Evolutionary conservation across 2,329 filamentous ascomycete genomes (phyloP).

Genomic region (Colletotrichum limetticola): DNA sequence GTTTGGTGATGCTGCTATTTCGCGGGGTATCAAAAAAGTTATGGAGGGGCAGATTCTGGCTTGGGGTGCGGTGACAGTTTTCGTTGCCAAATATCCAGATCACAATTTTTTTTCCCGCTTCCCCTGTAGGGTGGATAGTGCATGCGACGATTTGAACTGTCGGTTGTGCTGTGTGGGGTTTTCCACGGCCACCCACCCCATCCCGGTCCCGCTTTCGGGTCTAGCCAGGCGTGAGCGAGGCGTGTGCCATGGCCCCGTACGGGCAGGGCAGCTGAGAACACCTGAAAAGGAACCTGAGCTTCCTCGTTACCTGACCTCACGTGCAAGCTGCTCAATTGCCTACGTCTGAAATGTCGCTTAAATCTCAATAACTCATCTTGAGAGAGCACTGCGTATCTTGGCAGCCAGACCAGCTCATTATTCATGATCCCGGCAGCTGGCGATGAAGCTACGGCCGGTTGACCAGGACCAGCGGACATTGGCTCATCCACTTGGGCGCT

Average conservation of each 20-base stretch:
- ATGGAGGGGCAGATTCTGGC: constrained; percentile 26
- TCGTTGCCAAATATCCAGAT: constrained; percentile 14
- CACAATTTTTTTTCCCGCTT: constrained; percentile 23
- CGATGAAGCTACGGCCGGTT: not conserved
- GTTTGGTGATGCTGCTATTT: constrained; percentile 7
- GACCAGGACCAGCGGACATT: constrained; percentile 15
- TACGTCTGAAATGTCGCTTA: not conserved
- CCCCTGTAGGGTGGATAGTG: constrained; percentile 7
- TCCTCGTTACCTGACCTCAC: too few species aligned
- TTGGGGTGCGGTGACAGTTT: constrained; percentile 15
- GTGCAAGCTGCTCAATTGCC: too few species aligned
- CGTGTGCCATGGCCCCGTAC: not conserved
- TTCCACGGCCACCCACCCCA: not conserved
- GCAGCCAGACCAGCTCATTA: not conserved
- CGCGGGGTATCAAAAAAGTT: constrained; percentile 16
- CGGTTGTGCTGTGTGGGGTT: constrained; percentile 6
- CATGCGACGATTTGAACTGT: constrained; percentile 26
- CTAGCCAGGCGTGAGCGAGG: not conserved
- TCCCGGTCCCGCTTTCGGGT: not conserved
- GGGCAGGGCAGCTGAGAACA: not conserved
- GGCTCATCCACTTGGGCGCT: constrained; percentile 24
- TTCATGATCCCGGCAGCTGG: not conserved
- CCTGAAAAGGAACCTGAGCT: too few species aligned
- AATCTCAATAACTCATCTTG: not conserved
- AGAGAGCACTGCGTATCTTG: not conserved